Conservation (phyloP, 345 rosid genomes). For the Draba incana region DNA sequence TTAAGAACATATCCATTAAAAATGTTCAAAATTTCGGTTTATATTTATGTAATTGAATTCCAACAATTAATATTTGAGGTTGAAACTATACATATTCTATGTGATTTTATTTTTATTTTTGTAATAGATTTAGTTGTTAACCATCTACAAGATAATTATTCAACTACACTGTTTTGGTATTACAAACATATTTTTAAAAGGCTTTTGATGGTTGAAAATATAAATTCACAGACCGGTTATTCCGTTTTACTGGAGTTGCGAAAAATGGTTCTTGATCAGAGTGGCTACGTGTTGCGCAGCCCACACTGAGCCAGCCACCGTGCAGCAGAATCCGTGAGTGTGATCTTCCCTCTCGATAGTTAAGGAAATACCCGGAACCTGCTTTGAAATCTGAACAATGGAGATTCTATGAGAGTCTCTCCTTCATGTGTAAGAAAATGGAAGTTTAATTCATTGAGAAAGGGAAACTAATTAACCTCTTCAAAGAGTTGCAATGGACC, state of each 20-base stretch:
- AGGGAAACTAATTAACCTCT: slow-evolving; percentile 52
- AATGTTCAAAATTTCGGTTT: neutral
- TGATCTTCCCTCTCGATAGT: slow-evolving; percentile 84
- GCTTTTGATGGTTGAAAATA: slow-evolving; percentile 12
- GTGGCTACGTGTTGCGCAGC: slow-evolving; percentile 64
- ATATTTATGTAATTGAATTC: neutral
- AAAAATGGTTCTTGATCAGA: slow-evolving; percentile 51
- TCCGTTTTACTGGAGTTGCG: slow-evolving; percentile 19
- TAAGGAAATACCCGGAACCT: slow-evolving; percentile 54
- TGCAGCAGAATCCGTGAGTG: slow-evolving; percentile 72
- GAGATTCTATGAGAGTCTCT: slow-evolving; percentile 13
- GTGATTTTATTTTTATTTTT: neutral
- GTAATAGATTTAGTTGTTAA: neutral
- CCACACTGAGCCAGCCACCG: slow-evolving; percentile 80
- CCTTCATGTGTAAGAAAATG: neutral
- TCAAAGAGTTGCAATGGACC: slow-evolving; percentile 74
- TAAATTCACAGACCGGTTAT: slow-evolving; percentile 19
- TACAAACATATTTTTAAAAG: neutral
- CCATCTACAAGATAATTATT: neutral
- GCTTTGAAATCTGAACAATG: slow-evolving; percentile 59
- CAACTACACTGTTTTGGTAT: slow-evolving; percentile 19
- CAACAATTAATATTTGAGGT: no score
- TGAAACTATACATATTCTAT: neutral
- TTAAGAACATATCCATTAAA: neutral
- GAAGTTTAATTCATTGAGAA: neutral